A percentile compares a stretch with the other conserved stretches of the same genome.
phyloP scores from a whole-genome alignment of 345 rosid genomes.

The Eucalyptus brandiana region DNA sequence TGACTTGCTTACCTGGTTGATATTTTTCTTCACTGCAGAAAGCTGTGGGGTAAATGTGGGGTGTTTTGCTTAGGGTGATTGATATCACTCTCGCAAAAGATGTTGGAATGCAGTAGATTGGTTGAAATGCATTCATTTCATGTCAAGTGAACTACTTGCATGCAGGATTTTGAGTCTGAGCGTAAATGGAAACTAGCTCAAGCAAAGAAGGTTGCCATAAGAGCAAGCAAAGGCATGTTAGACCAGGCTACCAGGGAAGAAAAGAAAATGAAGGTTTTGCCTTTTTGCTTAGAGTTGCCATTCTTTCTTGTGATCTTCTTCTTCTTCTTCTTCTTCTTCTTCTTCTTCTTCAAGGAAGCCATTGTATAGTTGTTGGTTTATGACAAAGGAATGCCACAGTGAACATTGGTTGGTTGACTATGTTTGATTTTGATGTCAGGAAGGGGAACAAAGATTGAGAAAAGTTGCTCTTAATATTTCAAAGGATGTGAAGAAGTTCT shows the following conservation, averaged over 20 bases:
- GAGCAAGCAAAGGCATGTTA: constrained; percentile 93
- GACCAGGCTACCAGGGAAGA: constrained; percentile 93
- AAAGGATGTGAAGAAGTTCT: constrained; percentile 93
- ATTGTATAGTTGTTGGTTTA: neutral
- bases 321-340: neutral
- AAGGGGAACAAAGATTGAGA: constrained; percentile 80
- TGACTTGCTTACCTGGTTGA: neutral
- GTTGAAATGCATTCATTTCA: neutral
- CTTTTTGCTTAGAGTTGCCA: neutral
- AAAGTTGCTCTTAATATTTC: constrained; percentile 90
- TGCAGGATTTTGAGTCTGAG: constrained; percentile 96
- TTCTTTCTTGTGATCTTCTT: neutral
- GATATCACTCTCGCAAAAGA: neutral
- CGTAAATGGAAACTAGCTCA: constrained; percentile 97
- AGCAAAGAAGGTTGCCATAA: constrained; percentile 92
- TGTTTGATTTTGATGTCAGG: constrained; percentile 34
- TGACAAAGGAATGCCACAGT: neutral
- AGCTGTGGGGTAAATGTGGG: neutral
- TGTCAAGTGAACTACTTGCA: constrained; percentile 12
- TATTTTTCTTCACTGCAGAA: neutral
- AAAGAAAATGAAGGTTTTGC: constrained; percentile 83
- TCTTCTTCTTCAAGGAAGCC: neutral
- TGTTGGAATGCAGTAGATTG: neutral
- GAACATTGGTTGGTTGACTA: neutral
- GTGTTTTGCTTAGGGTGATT: neutral